phyloP scores from a whole-genome alignment of 345 rosid species.

The Gossypium longicalyx region DNA sequence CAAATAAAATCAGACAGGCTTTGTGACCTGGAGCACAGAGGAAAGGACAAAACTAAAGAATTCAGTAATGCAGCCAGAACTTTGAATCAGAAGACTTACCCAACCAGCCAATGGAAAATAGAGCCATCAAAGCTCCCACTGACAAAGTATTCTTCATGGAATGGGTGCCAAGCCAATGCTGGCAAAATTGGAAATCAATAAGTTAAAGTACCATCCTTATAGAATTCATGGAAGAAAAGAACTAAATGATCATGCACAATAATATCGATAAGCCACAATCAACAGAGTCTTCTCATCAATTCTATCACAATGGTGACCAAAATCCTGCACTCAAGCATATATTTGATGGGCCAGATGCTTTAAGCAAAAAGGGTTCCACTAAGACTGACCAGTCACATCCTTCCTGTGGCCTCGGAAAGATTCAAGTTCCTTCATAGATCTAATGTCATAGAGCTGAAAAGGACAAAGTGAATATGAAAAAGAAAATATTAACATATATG shows the following conservation, averaged over 20 bases:
- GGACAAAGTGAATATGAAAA: background rate
- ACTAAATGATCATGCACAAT: conserved; percentile 12
- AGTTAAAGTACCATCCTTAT: background rate
- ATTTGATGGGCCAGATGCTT: background rate
- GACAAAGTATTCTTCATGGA: conserved; percentile 95
- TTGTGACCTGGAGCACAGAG: background rate
- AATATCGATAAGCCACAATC: conserved; percentile 8
- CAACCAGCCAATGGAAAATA: conserved; percentile 94
- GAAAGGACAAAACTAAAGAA: background rate
- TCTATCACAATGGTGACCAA: background rate
- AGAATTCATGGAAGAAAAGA: background rate
- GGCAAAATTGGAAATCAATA: conserved; percentile 12
- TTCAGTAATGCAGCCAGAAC: background rate
- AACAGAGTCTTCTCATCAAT: background rate
- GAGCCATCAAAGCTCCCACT: conserved; percentile 95
- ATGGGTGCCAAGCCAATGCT: conserved; percentile 99
- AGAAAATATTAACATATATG: background rate
- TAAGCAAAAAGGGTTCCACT: background rate
- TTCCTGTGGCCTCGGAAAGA: conserved; percentile 93
- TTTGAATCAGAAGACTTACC: conserved; percentile 41
- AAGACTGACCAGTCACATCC: conserved; percentile 84
- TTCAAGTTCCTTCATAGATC: conserved; percentile 99
- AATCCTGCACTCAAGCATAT: background rate
- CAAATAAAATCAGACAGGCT: background rate
- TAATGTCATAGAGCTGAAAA: conserved; percentile 82